These are phyloP conservation scores for Talaromyces stipitatus DNA, from an alignment of 495 filamentous ascomycete species.

Conservation along the genomic window DNA sequence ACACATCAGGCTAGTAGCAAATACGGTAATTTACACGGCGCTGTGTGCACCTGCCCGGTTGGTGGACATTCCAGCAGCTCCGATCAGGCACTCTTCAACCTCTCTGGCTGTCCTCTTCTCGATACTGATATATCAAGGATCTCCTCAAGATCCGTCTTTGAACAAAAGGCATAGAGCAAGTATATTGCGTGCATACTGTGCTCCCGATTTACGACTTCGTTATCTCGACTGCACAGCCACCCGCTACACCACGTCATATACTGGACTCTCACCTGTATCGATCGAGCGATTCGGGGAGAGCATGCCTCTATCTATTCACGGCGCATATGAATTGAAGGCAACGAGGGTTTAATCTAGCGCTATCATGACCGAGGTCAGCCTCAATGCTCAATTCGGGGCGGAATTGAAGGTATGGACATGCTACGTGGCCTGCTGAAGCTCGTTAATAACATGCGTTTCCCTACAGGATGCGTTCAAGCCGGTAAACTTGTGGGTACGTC, in stretches of 20 bases:
- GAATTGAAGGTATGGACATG: constrained; percentile 69
- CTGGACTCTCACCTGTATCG: not conserved
- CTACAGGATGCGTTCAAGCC: constrained; percentile 87
- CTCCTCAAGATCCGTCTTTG: not conserved
- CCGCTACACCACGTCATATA: not conserved
- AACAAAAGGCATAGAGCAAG: not conserved
- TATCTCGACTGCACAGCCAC: not conserved
- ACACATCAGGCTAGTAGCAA: not conserved
- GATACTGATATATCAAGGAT: not conserved
- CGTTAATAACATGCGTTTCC: constrained; percentile 5
- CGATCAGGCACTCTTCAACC: not conserved
- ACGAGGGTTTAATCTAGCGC: not conserved
- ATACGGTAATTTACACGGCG: not conserved
- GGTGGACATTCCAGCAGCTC: not conserved
- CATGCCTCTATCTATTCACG: not conserved
- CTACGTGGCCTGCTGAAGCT: not conserved
- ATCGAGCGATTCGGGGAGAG: not conserved
- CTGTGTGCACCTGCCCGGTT: not conserved
- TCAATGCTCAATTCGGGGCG: constrained; percentile 73
- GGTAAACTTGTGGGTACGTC: constrained; percentile 76
- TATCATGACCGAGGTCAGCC: constrained; percentile 66
- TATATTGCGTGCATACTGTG: not conserved
- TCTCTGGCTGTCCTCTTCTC: not conserved
- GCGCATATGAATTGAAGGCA: constrained; percentile 5
- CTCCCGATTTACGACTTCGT: not conserved